A percentile compares a stretch with the other conserved stretches of the same genome.
Evolutionary conservation across 495 filamentous ascomycete genomes (phyloP).

Genomic region (Apiosordaria backusii): DNA sequence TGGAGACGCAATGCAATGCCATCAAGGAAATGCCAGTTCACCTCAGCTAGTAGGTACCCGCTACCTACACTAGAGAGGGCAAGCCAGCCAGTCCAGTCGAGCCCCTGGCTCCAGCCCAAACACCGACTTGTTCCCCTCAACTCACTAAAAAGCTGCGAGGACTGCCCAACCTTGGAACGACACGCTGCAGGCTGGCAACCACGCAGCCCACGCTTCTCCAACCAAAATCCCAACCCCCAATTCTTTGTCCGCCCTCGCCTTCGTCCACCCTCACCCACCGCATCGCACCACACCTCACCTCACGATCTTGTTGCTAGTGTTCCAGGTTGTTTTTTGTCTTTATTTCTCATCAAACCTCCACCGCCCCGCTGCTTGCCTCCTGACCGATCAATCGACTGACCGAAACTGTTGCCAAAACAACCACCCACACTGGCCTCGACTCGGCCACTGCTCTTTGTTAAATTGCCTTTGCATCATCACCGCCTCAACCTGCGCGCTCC

Average conservation of each 20-base stretch:
- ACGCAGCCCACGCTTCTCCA: conserved; percentile 12
- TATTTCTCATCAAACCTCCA: conserved; percentile 14
- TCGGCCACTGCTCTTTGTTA: background rate
- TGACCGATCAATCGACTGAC: conserved; percentile 6
- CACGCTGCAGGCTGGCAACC: conserved; percentile 21
- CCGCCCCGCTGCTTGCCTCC: conserved; percentile 9
- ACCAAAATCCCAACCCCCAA: conserved; percentile 21
- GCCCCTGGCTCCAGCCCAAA: conserved; percentile 16
- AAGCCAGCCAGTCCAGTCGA: background rate
- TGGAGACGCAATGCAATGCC: background rate
- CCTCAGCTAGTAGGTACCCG: background rate
- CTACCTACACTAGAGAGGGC: background rate
- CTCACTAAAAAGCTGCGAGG: conserved; percentile 11
- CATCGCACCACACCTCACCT: conserved; percentile 5
- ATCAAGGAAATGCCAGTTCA: background rate
- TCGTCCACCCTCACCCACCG: background rate
- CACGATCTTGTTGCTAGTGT: background rate
- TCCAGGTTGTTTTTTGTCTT: conserved; percentile 1
- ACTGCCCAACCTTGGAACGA: conserved; percentile 31
- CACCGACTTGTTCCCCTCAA: conserved; percentile 16
- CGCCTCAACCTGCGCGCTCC: background rate
- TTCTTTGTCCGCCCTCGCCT: conserved; percentile 20
- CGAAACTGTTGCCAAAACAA: background rate
- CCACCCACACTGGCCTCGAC: background rate
- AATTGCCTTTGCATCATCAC: conserved; percentile 5